Evolutionary conservation across 371 early-diverging fungal genomes (phyloP).

Genomic region (Pancytospora epiphaga): DNA sequence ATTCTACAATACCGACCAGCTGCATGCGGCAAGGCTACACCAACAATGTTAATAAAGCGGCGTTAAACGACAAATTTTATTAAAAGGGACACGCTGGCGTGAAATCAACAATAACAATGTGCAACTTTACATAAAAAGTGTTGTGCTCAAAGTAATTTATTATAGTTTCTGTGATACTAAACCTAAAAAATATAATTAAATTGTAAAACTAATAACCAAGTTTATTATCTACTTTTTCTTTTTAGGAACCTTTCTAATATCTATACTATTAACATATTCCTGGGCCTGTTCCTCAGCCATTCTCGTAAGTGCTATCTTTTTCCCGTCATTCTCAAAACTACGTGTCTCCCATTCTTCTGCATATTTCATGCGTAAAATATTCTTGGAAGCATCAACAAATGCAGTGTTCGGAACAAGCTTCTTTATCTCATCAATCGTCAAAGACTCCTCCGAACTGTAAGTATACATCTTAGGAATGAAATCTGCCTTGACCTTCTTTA

Average conservation of each 20-base stretch:
- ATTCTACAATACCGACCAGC: too few species aligned
- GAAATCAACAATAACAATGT: too few species aligned
- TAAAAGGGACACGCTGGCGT: too few species aligned
- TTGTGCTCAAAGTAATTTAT: too few species aligned
- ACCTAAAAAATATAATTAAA: too few species aligned
- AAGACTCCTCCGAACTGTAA: conserved; percentile 22
- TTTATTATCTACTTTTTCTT: too few species aligned
- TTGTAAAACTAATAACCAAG: too few species aligned
- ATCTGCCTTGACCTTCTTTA: conserved; percentile 28
- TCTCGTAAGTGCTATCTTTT: conserved; percentile 21
- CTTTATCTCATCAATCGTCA: conserved; percentile 40
- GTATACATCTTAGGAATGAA: conserved; percentile 50
- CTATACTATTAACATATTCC: conserved; percentile 39
- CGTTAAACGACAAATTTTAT: too few species aligned
- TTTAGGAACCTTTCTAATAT: conserved; percentile 27
- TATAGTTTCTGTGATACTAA: too few species aligned
- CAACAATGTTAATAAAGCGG: too few species aligned
- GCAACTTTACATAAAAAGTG: too few species aligned
- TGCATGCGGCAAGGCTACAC: too few species aligned
- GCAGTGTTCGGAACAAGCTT: conserved; percentile 40
- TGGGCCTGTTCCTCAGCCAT: conserved; percentile 40
- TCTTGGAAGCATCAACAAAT: conserved; percentile 55
- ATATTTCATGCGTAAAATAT: conserved; percentile 54
- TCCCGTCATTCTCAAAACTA: conserved; percentile 38
- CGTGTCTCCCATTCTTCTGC: conserved; percentile 40